Evolutionary conservation across 2,329 filamentous ascomycete genomes (phyloP), one percentile per base, ranked within the genome.

Genomic region (Pestalotiopsis sp.): DNA sequence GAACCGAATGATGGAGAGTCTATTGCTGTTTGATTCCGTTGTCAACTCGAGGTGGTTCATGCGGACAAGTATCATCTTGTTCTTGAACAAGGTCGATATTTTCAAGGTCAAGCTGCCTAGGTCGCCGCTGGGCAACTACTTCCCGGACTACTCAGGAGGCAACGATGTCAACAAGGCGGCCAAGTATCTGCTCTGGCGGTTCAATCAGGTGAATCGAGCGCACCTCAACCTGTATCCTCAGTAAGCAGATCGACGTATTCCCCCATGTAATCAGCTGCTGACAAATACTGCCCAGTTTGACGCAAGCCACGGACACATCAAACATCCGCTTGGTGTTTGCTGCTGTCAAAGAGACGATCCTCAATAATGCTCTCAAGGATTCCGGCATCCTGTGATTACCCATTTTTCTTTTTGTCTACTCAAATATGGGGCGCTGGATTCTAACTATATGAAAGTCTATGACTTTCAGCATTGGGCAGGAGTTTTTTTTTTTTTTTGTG

Each of bases 21-120:
- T 99, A 65, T 89, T 98, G 17, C 87, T 99, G 4, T 99, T 99
- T 79, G 96, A 99, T 81, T 98, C 95, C 1, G 96, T 99, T 4
- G 96, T 99, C 74, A 99, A 99, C 82, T 98, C 96, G 39, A 88
- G 96, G 75, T 99, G 96, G 96, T 99, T 99, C 82, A 97, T 98
- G 92, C 88, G 96, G 75, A 99, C 96, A 13, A 98, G 95, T 78
- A 99, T 99, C 78, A 98, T 99, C 77, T 86, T 99, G 68, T 99
- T 99, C 84, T 87, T 99, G 71, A 99, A 99, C 85, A 99, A 99
- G 81, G 96, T 99, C 74, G 96, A 99, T 83, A 89, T 99, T 69
- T 99, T 99, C 87, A 95, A 96, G 80, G 92, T 94, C 77, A 99
- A 99, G 81, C 90, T 99, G 36, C 90, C 90, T 67, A 90, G 95